Evolutionary conservation across 495 filamentous ascomycete species (phyloP).

Genomic region (Podospora conica): DNA sequence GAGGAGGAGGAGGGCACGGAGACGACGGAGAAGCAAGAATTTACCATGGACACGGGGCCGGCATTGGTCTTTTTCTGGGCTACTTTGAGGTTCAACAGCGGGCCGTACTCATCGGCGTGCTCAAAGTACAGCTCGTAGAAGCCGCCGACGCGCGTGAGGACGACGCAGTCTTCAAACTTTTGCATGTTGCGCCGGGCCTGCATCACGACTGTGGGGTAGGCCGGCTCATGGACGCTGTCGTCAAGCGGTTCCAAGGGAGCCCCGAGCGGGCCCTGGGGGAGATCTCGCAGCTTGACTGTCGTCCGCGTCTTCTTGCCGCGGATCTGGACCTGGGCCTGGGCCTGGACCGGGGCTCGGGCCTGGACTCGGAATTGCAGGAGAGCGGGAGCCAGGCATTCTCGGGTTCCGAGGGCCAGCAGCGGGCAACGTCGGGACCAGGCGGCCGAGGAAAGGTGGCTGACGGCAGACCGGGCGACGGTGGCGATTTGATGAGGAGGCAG

Average conservation of each 20-base stretch:
- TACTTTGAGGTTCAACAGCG: conserved; percentile 82
- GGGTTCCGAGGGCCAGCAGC: background rate
- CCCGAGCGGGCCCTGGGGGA: conserved; percentile 54
- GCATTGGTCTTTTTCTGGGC: conserved; percentile 69
- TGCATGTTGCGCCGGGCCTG: conserved; percentile 87
- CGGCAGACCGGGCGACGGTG: conserved; percentile 21
- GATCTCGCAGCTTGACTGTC: conserved; percentile 54
- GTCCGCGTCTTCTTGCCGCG: conserved; percentile 44
- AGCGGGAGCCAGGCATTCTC: background rate
- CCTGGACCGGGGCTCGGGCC: conserved; percentile 6
- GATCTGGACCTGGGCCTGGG: conserved; percentile 12
- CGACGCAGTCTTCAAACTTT: conserved; percentile 79
- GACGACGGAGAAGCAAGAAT: conserved; percentile 9
- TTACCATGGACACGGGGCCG: conserved; percentile 74
- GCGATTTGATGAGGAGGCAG: conserved; percentile 12
- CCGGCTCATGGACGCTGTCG: conserved; percentile 45
- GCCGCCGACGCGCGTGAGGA: conserved; percentile 84
- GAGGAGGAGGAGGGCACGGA: background rate
- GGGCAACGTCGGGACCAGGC: background rate
- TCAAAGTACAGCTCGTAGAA: conserved; percentile 98
- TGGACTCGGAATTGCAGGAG: background rate
- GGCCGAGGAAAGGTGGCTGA: conserved; percentile 20
- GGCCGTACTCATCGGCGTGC: conserved; percentile 82
- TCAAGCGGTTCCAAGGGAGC: conserved; percentile 16
- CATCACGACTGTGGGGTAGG: conserved; percentile 81